Base-by-base conservation (phyloP, 352 stramenopile genomes). In the Pythium pyrilobum region DNA sequence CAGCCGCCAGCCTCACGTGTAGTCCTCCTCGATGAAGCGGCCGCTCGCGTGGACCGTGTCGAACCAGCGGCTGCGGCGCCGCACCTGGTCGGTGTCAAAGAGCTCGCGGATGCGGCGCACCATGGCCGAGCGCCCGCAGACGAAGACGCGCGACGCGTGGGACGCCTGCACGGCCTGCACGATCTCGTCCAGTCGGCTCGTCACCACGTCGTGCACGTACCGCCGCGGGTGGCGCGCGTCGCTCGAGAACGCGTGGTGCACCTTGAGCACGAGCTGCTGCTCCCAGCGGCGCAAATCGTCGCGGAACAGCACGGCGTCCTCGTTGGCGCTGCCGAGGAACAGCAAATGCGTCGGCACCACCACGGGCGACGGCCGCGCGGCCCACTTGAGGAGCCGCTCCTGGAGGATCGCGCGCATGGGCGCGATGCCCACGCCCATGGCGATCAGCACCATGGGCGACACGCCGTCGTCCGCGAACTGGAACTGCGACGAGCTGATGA, bases 371-470 rank as follows among this genome's bases (percentile, higher is more conserved):
- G 24, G 18, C 6, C 5, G 52, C 20, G 43, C 21, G 4, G 29
- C 4, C 46, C 38, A 50, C 6, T 21, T 24, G 3, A 40, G 18
- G n/a, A 63, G 58, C 21, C 72, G 66, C 23, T 79, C 60, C 27
- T 64, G 46, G 1, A 82, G 48, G 6, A 77, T 52, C 16, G 64
- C 66, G 24, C 67, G 89, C 67, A 76, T 73, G 69, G 95, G 89
- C 28, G 92, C 92, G 23, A 98, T 76, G 5, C 96, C 94, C 9
- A 95, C 97, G 25, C 95, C 94, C 32, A 91, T 95, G 27, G 89
- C 87, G 53, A 98, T 92, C 47, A 84, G 54, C 9, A 98, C 78
- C 52, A 98, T 82, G 7, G 96, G 95, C 20, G 64, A 81, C 20
- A 72, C 46, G 0, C 67, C 11, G 52, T 97, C 75, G 10, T 60